Percentiles rank a stretch among this genome's conserved stretches.
Evolutionary conservation across 495 filamentous ascomycete species (phyloP).

Genomic region (Aspergillus funiculosus): DNA sequence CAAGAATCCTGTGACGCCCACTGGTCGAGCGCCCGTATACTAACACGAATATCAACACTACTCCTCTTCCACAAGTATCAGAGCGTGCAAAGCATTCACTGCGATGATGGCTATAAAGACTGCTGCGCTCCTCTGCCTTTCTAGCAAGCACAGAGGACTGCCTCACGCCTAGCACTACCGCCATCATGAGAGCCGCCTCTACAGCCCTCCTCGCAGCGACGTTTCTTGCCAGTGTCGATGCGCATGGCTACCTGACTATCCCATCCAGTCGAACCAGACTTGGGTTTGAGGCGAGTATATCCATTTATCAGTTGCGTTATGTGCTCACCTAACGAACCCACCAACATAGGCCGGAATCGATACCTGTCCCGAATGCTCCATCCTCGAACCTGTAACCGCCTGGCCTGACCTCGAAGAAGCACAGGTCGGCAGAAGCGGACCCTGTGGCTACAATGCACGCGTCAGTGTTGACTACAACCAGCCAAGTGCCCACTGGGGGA

Average conservation of each 20-base stretch:
- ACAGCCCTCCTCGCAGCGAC: too few relatives aligned
- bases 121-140: too few relatives aligned
- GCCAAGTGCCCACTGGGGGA: constrained; percentile 42
- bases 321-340: constrained; percentile 1
- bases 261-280: constrained; percentile 45
- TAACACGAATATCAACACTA: too few relatives aligned
- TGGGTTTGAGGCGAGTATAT: constrained; percentile 37
- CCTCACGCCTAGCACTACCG: too few relatives aligned
- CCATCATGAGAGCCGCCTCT: too few relatives aligned
- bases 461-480: constrained; percentile 53
- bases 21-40: too few relatives aligned
- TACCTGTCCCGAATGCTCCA: constrained; percentile 52
- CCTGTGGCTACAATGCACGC: constrained; percentile 53
- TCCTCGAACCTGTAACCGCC: constrained; percentile 48
- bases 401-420: constrained; percentile 48
- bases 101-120: too few relatives aligned
- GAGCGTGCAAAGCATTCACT: too few relatives aligned
- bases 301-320: background rate
- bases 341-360: constrained; percentile 41
- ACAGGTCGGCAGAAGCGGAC: constrained; percentile 45
- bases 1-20: too few relatives aligned
- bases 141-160: too few relatives aligned
- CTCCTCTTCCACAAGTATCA: too few relatives aligned
- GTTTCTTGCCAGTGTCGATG: too few relatives aligned
- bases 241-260: constrained; percentile 45